Evolutionary conservation across 768 basidiomycete species (phyloP).

Genomic region (Russula lepida): DNA sequence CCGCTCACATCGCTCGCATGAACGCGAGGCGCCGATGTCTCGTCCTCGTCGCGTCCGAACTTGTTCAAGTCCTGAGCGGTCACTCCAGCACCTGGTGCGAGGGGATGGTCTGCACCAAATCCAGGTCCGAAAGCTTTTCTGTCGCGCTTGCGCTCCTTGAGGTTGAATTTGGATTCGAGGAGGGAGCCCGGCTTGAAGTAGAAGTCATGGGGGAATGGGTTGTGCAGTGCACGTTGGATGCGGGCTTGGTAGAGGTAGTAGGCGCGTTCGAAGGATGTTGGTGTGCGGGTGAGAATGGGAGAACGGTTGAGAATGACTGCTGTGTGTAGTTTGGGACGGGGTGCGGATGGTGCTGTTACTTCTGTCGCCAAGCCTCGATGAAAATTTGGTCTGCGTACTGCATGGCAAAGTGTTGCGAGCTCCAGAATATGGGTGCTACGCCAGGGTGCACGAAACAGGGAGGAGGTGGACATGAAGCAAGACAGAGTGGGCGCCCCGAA

Average conservation of each 20-base stretch:
- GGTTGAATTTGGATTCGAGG: slow-evolving; percentile 69
- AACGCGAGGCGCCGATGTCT: slow-evolving; percentile 51
- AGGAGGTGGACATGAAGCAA: not conserved
- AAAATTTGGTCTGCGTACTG: not conserved
- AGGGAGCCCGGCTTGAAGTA: slow-evolving; percentile 91
- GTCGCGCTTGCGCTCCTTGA: slow-evolving; percentile 69
- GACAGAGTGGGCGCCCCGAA: not conserved
- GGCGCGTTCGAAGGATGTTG: slow-evolving; percentile 65
- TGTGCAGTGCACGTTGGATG: slow-evolving; percentile 76
- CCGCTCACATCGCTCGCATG: slow-evolving; percentile 51
- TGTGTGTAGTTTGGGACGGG: slow-evolving; percentile 35
- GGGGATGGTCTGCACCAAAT: slow-evolving; percentile 32
- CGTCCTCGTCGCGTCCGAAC: slow-evolving; percentile 44
- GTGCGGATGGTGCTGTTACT: not conserved
- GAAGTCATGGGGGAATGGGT: slow-evolving; percentile 82
- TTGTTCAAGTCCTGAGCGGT: slow-evolving; percentile 17
- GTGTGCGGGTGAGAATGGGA: slow-evolving; percentile 64
- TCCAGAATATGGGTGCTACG: not conserved
- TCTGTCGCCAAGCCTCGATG: slow-evolving; percentile 15
- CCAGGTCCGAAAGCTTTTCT: slow-evolving; percentile 60
- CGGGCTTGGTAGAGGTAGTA: slow-evolving; percentile 80
- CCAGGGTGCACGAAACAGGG: not conserved
- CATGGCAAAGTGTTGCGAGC: not conserved
- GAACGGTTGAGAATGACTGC: slow-evolving; percentile 73
- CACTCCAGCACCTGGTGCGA: slow-evolving; percentile 13